A percentile compares a stretch with the other conserved stretches of the same genome.
These are phyloP conservation scores for Lachnellula willkommii DNA, from an alignment of 2,329 filamentous ascomycete genomes.

Conservation along the genomic window DNA sequence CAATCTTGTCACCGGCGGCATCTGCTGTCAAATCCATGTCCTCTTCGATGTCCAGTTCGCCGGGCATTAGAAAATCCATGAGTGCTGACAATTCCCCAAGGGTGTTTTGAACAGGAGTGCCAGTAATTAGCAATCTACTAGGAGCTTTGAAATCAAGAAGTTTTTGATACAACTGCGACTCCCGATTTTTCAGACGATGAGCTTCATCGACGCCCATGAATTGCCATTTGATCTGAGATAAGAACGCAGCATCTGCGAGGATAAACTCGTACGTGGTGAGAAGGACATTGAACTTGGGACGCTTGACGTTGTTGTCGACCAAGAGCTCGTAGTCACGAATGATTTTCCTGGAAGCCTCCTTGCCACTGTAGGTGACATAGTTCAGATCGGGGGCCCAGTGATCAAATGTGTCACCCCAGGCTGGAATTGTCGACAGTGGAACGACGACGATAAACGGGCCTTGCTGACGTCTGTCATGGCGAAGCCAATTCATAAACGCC, in stretches of 20 bases:
- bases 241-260: slow-evolving; percentile 73
- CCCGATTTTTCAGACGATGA: slow-evolving; percentile 91
- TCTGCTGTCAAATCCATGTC: slow-evolving; percentile 80
- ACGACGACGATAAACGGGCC: slow-evolving; percentile 97
- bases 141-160: slow-evolving; percentile 82
- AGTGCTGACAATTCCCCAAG: slow-evolving; percentile 86
- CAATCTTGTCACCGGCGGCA: slow-evolving; percentile 80
- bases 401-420: slow-evolving; percentile 98
- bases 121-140: slow-evolving; percentile 87
- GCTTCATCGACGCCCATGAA: slow-evolving; percentile 95
- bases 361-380: slow-evolving; percentile 94
- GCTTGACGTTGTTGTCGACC: slow-evolving; percentile 76
- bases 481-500: slow-evolving; percentile 93
- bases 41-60: slow-evolving; percentile 82
- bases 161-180: slow-evolving; percentile 86
- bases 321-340: slow-evolving; percentile 89
- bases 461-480: slow-evolving; percentile 82
- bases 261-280: slow-evolving; percentile 98
- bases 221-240: slow-evolving; percentile 94
- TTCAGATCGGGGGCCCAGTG: slow-evolving; percentile 94
- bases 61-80: slow-evolving; percentile 96
- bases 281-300: slow-evolving; percentile 94
- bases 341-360: slow-evolving; percentile 75
- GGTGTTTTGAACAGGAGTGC: slow-evolving; percentile 96
- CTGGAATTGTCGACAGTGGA: slow-evolving; percentile 91